Evolutionary conservation across 495 filamentous ascomycete species (phyloP), one percentile per base, ranked within the genome.

Genomic region (Trichoderma parareesei): DNA sequence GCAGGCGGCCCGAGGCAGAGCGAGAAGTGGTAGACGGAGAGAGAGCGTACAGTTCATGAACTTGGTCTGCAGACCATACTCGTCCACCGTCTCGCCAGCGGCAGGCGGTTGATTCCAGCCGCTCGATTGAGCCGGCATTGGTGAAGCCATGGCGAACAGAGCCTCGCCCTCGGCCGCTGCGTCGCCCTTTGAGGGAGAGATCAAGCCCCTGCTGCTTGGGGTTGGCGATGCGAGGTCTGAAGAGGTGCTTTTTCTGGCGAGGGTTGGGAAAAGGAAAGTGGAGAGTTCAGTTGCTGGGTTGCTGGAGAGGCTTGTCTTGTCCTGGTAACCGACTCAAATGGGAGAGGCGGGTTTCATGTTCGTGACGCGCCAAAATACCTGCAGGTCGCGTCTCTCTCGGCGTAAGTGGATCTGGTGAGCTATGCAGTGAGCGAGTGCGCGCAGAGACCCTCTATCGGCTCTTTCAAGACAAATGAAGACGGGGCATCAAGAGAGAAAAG

Each of bases 1-100:
- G 37, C 33, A 53, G 40, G 59, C 37, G 38, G n/a, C 9, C 60
- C 7, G 40, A 66, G 20, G 38, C 55, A 43, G 43, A 61, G 53
- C 3, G 41, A 14, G 41, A 65, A 46, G n/a, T 2, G 27, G 2
- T 27, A 2, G 27, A 27, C 27, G 27, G 27, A 27, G 27, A 27
- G 27, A 27, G 27, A 27, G 27, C 67, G 69, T 75, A 85, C 82
- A 69, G 64, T 79, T 81, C 81, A 85, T 84, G 16, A 76, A 76
- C 70, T 77, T 79, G 60, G 74, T 64, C 63, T 81, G 77, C 38
- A 82, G 64, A 38, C 77, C 77, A 72, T 71, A 69, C 16, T 81
- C 79, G 40, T 78, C 77, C 13, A 27, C 27, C 27, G 46, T 67
- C 41, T 82, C 75, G 14, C 90, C 81, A 27, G 86, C 81, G 38